phyloP scores from a whole-genome alignment of 495 filamentous ascomycete genomes.

The Penicillium waksmanii region DNA sequence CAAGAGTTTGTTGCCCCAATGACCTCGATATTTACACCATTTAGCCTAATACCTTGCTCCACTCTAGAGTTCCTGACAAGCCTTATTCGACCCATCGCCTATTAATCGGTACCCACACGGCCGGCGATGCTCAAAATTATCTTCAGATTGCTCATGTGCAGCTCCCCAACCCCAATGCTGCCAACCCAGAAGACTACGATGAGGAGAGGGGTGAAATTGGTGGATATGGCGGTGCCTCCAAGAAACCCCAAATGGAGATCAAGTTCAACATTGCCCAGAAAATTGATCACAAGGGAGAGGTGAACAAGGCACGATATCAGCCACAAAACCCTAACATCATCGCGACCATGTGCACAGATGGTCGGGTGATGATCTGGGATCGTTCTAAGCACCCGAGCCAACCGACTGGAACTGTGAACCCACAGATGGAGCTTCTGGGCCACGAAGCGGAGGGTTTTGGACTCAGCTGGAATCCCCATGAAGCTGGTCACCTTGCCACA shows the following conservation, averaged over 20 bases:
- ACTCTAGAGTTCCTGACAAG: conserved; percentile 71
- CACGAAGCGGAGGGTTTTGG: conserved; percentile 94
- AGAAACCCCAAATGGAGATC: conserved; percentile 68
- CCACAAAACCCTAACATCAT: conserved; percentile 98
- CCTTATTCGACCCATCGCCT: conserved; percentile 87
- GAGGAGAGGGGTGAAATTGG: conserved; percentile 91
- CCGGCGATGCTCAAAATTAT: conserved; percentile 84
- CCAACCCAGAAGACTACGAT: conserved; percentile 82
- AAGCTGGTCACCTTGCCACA: conserved; percentile 80
- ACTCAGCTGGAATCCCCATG: conserved; percentile 87
- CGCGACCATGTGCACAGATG: conserved; percentile 88
- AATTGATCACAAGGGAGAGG: conserved; percentile 94
- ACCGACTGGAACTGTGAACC: conserved; percentile 70
- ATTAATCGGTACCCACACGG: conserved; percentile 93
- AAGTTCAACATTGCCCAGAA: conserved; percentile 91
- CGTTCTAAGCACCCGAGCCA: conserved; percentile 85
- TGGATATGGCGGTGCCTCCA: conserved; percentile 73
- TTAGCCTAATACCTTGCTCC: conserved; percentile 16
- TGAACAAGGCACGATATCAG: conserved; percentile 98
- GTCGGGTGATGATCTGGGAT: conserved; percentile 89
- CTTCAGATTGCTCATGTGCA: conserved; percentile 93
- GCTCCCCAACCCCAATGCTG: conserved; percentile 76
- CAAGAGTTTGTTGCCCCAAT: conserved; percentile 63
- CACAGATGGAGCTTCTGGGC: conserved; percentile 82
- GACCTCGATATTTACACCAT: not conserved